Conservation (phyloP, 2,329 filamentous ascomycete genomes). For the Sclerotinia sclerotiorum region DNA sequence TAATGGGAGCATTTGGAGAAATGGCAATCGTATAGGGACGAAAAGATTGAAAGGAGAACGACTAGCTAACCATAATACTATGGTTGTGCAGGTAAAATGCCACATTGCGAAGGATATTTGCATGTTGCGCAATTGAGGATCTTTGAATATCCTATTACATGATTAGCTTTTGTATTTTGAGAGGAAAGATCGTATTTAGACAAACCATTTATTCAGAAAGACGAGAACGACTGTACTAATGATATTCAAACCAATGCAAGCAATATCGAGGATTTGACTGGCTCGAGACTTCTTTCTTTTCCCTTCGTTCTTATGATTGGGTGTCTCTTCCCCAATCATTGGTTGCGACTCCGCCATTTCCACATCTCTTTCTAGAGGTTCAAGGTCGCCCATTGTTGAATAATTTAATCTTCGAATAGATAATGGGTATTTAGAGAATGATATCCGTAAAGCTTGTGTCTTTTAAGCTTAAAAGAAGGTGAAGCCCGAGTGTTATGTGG, state of each 20-base stretch:
- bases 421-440: neutral
- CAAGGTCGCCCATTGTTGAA: slow-evolving; percentile 17
- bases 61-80: slow-evolving; percentile 46
- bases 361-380: slow-evolving; percentile 31
- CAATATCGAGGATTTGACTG: slow-evolving; percentile 31
- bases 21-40: slow-evolving; percentile 46
- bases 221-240: slow-evolving; percentile 46
- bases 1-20: slow-evolving; percentile 47
- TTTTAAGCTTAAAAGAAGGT: neutral
- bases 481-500: neutral
- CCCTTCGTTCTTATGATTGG: slow-evolving; percentile 18
- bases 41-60: slow-evolving; percentile 47
- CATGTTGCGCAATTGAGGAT: slow-evolving; percentile 46
- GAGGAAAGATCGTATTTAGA: neutral
- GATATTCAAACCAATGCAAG: slow-evolving; percentile 46
- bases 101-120: slow-evolving; percentile 50
- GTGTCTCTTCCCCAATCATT: slow-evolving; percentile 25
- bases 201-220: slow-evolving; percentile 48
- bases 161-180: slow-evolving; percentile 3
- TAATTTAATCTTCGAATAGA: neutral
- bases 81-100: slow-evolving; percentile 48
- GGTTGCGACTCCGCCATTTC: slow-evolving; percentile 33
- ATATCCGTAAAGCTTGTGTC: neutral
- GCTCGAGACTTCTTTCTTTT: slow-evolving; percentile 23
- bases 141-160: slow-evolving; percentile 45